These are phyloP conservation scores for Fagus crenata DNA, from an alignment of 306 rosid genomes.

Conservation along the genomic window DNA sequence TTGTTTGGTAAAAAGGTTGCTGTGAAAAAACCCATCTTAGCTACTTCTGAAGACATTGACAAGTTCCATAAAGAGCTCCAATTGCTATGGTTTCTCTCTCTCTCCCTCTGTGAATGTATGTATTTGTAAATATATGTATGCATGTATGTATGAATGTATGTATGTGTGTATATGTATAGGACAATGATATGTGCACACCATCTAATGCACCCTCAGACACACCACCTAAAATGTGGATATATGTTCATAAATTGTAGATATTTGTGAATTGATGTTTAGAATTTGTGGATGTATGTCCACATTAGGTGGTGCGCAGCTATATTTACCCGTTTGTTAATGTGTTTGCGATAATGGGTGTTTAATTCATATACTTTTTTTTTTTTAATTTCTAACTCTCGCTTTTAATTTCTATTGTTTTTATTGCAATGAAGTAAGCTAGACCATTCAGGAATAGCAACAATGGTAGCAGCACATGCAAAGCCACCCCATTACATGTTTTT, in stretches of 20 bases:
- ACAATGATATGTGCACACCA: no score
- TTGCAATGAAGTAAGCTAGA: conserved; percentile 60
- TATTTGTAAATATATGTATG: background rate
- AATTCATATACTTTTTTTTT: no score
- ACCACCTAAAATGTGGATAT: no score
- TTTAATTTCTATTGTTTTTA: background rate
- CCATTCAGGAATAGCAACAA: conserved; percentile 67
- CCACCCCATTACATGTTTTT: conserved; percentile 87
- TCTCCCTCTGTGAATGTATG: conserved; percentile 5
- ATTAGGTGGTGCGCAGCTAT: no score
- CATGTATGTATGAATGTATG: background rate
- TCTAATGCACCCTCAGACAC: no score
- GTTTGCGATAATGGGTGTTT: background rate
- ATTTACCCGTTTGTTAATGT: no score
- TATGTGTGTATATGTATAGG: conserved; percentile 10
- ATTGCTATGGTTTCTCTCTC: conserved; percentile 61
- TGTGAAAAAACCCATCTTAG: conserved; percentile 75
- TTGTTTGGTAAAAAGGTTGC: conserved; percentile 76
- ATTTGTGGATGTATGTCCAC: no score
- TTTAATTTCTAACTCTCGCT: no score
- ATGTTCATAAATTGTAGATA: no score
- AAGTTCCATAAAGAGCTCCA: conserved; percentile 83
- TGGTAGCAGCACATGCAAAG: conserved; percentile 86
- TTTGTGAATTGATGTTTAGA: no score
- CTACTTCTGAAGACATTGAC: conserved; percentile 76